Evolutionary conservation across 2,329 filamentous ascomycete genomes (phyloP).

Genomic region (Cercospora sp.): DNA sequence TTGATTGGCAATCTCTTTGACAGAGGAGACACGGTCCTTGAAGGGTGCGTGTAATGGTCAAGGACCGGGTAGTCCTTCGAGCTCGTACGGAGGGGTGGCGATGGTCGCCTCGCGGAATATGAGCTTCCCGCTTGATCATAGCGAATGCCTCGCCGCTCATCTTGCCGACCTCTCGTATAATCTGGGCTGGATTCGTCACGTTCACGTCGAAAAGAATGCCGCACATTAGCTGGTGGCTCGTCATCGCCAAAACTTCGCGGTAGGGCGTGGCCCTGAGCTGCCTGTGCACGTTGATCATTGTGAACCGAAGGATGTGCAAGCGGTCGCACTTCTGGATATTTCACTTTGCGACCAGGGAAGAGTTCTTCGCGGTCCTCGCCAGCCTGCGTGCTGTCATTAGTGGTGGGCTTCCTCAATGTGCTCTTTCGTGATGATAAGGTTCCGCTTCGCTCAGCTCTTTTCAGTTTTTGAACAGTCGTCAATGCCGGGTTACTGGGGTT

Average conservation of each 20-base stretch:
- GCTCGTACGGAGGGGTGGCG: neutral
- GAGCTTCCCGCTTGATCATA: neutral
- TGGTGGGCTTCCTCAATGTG: neutral
- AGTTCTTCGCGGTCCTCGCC: neutral
- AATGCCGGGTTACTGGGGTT: constrained; percentile 29
- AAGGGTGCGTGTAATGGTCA: neutral
- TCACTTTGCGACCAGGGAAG: neutral
- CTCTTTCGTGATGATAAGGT: neutral
- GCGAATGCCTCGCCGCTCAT: neutral
- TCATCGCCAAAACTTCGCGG: neutral
- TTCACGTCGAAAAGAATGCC: constrained; percentile 7
- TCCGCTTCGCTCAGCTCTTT: constrained; percentile 65
- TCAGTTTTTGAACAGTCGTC: constrained; percentile 56
- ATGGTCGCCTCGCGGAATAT: neutral
- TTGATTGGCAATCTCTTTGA: neutral
- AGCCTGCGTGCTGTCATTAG: neutral
- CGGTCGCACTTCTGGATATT: neutral
- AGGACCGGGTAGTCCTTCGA: neutral
- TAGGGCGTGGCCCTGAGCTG: neutral
- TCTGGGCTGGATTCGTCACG: neutral
- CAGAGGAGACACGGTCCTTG: neutral
- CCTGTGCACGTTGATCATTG: neutral
- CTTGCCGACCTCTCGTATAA: neutral
- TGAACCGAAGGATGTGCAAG: neutral
- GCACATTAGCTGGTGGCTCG: neutral